Evolutionary conservation across 495 filamentous ascomycete genomes (phyloP).

Genomic region (Aspergillus ostianus): DNA sequence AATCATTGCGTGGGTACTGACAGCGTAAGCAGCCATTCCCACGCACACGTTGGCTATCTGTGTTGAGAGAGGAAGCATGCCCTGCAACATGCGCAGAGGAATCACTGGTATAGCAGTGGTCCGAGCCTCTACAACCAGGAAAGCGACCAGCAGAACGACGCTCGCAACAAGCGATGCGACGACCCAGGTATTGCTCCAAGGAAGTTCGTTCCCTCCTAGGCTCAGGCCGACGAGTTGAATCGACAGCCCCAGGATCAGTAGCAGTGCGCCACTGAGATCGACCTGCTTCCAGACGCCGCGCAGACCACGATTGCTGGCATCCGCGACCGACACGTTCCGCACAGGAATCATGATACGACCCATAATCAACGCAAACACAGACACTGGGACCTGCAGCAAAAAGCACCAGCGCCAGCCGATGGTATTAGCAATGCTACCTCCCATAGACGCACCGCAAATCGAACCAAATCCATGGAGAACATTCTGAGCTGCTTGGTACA

Average conservation of each 20-base stretch:
- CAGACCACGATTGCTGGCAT: conserved; percentile 19
- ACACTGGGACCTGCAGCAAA: conserved; percentile 48
- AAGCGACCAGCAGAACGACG: conserved; percentile 45
- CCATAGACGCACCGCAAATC: conserved; percentile 64
- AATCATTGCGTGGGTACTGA: conserved; percentile 29
- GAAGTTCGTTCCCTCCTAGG: conserved; percentile 60
- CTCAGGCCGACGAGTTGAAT: conserved; percentile 59
- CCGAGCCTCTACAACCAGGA: conserved; percentile 53
- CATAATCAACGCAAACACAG: conserved; percentile 49
- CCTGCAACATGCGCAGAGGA: conserved; percentile 55
- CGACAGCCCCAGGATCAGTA: conserved; percentile 58
- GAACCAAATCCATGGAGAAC: conserved; percentile 62
- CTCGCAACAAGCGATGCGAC: conserved; percentile 52
- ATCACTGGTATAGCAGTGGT: conserved; percentile 62
- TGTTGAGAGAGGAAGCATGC: conserved; percentile 49
- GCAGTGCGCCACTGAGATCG: conserved; percentile 52
- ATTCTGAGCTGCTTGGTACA: conserved; percentile 66
- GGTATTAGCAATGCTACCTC: conserved; percentile 62
- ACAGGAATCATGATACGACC: conserved; percentile 54
- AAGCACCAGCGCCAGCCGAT: conserved; percentile 68
- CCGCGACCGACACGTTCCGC: conserved; percentile 22
- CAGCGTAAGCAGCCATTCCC: conserved; percentile 63
- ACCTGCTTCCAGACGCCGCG: conserved; percentile 53
- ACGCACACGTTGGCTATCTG: conserved; percentile 61
- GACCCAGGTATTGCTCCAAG: conserved; percentile 57